A percentile compares a stretch with the other conserved stretches of the same genome.
These are phyloP conservation scores for Sclerotinia spermophila DNA, from an alignment of 2,329 filamentous ascomycete genomes.

Conservation along the genomic window DNA sequence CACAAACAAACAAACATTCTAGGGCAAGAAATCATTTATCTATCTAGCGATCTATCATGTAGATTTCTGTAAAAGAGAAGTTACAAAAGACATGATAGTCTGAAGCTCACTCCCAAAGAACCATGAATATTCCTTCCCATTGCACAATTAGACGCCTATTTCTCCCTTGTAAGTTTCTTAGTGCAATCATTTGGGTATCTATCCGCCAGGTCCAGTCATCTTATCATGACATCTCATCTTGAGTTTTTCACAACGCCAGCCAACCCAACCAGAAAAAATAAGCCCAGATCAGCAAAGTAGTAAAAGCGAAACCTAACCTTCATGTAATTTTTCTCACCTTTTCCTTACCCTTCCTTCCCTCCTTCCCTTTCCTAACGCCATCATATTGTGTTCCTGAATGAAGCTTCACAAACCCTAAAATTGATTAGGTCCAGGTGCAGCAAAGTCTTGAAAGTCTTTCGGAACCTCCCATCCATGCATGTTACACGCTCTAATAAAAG, in stretches of 20 bases:
- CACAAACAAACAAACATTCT: neutral
- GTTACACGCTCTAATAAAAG: constrained; percentile 65
- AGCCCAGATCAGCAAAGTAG: neutral
- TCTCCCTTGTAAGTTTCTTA: neutral
- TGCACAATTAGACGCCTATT: neutral
- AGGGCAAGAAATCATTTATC: neutral
- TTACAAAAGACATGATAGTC: neutral
- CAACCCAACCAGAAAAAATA: neutral
- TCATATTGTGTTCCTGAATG: neutral
- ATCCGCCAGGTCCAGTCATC: neutral
- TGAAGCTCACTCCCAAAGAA: neutral
- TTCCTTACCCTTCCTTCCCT: constrained; percentile 24
- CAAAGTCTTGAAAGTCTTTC: constrained; percentile 47
- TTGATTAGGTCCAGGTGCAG: neutral
- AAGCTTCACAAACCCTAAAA: neutral
- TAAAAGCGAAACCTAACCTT: neutral
- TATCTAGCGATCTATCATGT: neutral
- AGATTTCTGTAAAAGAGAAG: neutral
- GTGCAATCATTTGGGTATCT: neutral
- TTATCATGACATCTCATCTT: neutral
- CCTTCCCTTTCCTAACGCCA: constrained; percentile 25
- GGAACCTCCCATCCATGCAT: constrained; percentile 73
- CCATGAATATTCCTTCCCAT: neutral
- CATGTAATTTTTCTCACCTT: neutral
- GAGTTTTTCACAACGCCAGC: neutral